A percentile compares a stretch with the other conserved stretches of the same genome.
Conservation (phyloP, 139 green algal genomes). For the Chlorella sp. region DNA sequence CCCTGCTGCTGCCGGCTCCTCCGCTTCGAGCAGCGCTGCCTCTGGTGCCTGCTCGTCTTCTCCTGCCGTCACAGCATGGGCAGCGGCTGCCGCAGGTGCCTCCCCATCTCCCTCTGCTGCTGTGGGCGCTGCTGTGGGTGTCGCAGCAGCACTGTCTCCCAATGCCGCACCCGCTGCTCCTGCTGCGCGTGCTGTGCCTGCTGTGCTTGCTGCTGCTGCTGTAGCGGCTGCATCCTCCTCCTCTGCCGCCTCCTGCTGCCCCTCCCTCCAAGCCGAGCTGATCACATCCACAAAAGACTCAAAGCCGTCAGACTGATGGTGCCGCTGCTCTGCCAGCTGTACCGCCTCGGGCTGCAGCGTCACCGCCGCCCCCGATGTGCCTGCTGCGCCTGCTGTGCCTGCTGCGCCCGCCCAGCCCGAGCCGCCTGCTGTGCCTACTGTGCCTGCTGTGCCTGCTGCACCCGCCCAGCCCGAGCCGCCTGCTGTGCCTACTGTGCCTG, state of each 20-base stretch:
- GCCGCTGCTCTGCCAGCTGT: neutral
- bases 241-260: neutral
- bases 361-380: neutral
- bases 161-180: neutral
- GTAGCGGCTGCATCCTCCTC: neutral
- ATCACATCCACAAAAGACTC: neutral
- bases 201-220: neutral
- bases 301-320: neutral
- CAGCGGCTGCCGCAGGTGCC: no score
- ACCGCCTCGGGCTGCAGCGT: neutral
- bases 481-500: no score
- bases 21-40: neutral
- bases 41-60: neutral
- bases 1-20: no score
- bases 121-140: neutral
- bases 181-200: neutral
- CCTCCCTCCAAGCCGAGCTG: neutral
- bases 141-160: neutral
- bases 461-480: no score
- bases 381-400: neutral
- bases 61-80: no score
- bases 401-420: neutral
- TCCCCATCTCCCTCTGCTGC: neutral
- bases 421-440: no score
- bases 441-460: neutral